Percentiles rank a stretch among this genome's conserved stretches.
phyloP scores from a whole-genome alignment of 441 rosid species.

The Erysimum pusillum region DNA sequence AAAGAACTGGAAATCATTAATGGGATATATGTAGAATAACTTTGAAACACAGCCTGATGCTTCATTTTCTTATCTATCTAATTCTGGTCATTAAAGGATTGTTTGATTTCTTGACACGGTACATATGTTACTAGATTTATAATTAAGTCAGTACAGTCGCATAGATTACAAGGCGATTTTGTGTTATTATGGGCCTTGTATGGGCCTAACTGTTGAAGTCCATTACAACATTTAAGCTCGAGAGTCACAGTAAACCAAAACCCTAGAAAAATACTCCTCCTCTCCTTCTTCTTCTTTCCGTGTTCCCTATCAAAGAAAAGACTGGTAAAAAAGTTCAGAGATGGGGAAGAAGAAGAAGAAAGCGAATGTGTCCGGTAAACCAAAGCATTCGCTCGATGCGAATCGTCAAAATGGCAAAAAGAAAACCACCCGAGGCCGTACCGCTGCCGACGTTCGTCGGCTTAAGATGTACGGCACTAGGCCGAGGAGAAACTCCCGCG shows the following conservation, averaged over 20 bases:
- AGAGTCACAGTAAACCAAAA: no score
- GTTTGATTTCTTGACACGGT: no score
- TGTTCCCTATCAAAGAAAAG: background rate
- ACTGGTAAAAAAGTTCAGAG: background rate
- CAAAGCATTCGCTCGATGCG: constrained; percentile 86
- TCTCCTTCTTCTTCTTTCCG: background rate
- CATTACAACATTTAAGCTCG: no score
- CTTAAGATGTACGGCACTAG: constrained; percentile 80
- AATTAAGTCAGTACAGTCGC: no score
- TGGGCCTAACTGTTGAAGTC: no score
- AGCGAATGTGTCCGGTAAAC: constrained; percentile 77
- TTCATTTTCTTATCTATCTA: no score
- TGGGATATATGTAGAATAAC: no score
- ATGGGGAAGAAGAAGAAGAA: constrained; percentile 80
- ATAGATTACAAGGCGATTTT: no score
- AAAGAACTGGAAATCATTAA: no score
- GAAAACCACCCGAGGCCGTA: constrained; percentile 53
- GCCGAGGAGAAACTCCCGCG: constrained; percentile 64
- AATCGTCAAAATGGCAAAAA: constrained; percentile 73
- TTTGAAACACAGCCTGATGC: no score
- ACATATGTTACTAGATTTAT: no score
- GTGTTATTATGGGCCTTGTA: background rate
- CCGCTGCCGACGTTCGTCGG: constrained; percentile 85
- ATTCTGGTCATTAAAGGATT: no score
- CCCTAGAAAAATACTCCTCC: background rate